These are phyloP conservation scores for Phytophthora ramorum DNA, from an alignment of 352 stramenopile species.

Conservation along the genomic window DNA sequence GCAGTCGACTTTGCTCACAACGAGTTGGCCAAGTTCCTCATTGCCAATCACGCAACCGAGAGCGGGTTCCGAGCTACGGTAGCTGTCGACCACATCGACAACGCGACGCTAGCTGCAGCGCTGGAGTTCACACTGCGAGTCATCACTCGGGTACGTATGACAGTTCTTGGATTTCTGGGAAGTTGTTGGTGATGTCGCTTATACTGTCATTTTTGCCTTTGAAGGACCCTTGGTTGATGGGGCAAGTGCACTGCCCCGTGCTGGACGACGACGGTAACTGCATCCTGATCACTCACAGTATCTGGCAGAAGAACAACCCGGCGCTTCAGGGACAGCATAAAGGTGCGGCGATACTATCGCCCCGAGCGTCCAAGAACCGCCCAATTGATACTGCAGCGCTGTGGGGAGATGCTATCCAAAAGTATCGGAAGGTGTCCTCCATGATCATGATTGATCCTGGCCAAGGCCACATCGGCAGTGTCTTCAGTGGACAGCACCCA, in stretches of 20 bases:
- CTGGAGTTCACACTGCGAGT: constrained; percentile 76
- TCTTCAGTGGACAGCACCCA: constrained; percentile 76
- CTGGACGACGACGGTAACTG: constrained; percentile 67
- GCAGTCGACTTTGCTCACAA: constrained; percentile 85
- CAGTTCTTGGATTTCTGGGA: not conserved
- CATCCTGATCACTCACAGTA: constrained; percentile 66
- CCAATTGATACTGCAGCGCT: constrained; percentile 37
- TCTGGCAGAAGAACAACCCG: constrained; percentile 68
- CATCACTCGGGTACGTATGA: constrained; percentile 55
- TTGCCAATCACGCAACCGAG: constrained; percentile 67
- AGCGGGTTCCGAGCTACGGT: constrained; percentile 65
- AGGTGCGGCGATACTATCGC: constrained; percentile 25
- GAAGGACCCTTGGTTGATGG: constrained; percentile 75
- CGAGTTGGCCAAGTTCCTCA: constrained; percentile 69
- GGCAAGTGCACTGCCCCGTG: constrained; percentile 76
- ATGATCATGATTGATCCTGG: constrained; percentile 81
- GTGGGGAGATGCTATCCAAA: constrained; percentile 65
- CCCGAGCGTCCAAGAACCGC: constrained; percentile 23
- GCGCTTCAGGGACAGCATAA: constrained; percentile 6
- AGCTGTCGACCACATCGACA: constrained; percentile 70
- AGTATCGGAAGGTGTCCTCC: constrained; percentile 75
- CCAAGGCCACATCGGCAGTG: constrained; percentile 73
- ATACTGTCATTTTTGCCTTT: constrained; percentile 1
- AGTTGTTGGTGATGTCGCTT: not conserved
- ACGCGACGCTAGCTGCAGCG: constrained; percentile 54